Conservation (phyloP, 768 basidiomycete species). For the Phallus indusiatus region DNA sequence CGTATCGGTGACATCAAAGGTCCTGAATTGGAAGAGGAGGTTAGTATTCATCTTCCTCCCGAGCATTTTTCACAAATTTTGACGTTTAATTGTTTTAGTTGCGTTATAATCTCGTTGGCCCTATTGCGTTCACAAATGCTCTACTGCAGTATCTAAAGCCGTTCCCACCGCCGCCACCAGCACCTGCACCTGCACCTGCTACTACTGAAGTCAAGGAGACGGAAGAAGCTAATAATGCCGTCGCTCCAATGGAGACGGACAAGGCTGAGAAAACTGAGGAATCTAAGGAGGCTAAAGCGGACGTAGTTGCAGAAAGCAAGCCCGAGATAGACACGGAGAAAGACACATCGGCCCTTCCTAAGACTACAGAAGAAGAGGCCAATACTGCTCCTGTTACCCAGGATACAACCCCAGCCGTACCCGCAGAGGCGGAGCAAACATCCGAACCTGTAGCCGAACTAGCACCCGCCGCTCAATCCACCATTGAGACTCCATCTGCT, state of each 20-base stretch:
- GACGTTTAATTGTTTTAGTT: neutral
- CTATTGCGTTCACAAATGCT: conserved; percentile 8
- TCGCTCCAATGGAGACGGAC: neutral
- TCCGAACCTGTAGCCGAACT: neutral
- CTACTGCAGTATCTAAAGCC: conserved; percentile 5
- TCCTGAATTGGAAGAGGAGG: conserved; percentile 2
- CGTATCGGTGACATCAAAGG: conserved; percentile 2
- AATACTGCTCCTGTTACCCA: neutral
- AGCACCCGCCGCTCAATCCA: neutral
- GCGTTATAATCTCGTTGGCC: conserved; percentile 3
- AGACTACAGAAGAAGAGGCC: neutral
- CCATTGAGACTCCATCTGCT: neutral
- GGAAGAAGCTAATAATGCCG: neutral
- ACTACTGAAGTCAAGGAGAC: neutral
- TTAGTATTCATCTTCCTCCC: neutral
- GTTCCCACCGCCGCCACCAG: neutral
- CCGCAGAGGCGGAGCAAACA: neutral
- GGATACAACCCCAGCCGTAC: neutral
- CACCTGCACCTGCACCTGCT: neutral
- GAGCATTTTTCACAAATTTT: neutral
- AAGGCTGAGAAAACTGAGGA: conserved; percentile 1
- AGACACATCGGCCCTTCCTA: neutral
- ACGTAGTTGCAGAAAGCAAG: neutral
- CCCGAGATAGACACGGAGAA: neutral
- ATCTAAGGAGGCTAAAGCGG: neutral